These are phyloP conservation scores for Penicillium sp. DNA, from an alignment of 2,329 filamentous ascomycete genomes.

Conservation along the genomic window DNA sequence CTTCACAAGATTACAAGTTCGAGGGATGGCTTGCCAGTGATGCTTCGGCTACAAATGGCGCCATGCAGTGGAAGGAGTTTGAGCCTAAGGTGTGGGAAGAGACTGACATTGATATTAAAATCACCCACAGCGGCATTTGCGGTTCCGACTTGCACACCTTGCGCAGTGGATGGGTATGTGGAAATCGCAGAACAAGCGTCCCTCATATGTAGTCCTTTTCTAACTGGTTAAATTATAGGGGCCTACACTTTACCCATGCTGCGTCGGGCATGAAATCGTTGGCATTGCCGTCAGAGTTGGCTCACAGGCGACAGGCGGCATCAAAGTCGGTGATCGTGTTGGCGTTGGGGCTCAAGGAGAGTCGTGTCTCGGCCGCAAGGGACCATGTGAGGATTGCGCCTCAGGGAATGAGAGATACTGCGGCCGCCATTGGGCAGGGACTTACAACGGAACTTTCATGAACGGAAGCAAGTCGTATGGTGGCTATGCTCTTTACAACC, in stretches of 20 bases:
- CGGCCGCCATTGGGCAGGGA: conserved; percentile 23
- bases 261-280: conserved; percentile 64
- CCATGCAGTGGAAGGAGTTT: conserved; percentile 54
- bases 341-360: conserved; percentile 61
- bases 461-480: conserved; percentile 64
- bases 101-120: conserved; percentile 60
- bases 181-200: neutral
- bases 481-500: conserved; percentile 57
- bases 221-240: conserved; percentile 17
- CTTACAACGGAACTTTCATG: conserved; percentile 29
- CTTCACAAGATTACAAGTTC: conserved; percentile 10
- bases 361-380: conserved; percentile 45
- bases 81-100: conserved; percentile 65
- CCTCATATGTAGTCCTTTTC: neutral
- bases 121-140: conserved; percentile 63
- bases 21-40: conserved; percentile 7
- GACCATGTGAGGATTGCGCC: conserved; percentile 53
- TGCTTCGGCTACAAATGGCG: conserved; percentile 32
- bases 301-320: conserved; percentile 26
- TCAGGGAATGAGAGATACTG: conserved; percentile 39
- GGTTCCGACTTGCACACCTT: conserved; percentile 59
- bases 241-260: conserved; percentile 40
- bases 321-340: conserved; percentile 33
- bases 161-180: conserved; percentile 44
- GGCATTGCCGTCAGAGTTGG: conserved; percentile 58